Conservation (phyloP, 257 asterid genomes). For the Henckelia pumila region DNA sequence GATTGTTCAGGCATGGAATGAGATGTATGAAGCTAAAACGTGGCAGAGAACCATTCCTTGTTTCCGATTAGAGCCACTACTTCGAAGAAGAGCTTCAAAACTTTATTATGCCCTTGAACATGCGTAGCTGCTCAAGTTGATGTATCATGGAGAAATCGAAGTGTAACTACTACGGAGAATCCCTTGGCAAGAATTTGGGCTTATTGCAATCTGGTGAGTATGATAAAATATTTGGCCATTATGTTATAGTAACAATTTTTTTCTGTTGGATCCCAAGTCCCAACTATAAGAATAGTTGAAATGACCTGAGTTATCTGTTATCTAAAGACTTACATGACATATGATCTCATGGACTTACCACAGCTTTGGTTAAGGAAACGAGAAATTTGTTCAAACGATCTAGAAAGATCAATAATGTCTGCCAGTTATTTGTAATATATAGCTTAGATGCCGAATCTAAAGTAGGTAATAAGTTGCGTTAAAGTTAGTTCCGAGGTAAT, state of each 20-base stretch:
- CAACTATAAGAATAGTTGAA: slow-evolving; percentile 8
- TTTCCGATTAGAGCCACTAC: slow-evolving; percentile 73
- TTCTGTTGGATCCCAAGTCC: slow-evolving; percentile 1
- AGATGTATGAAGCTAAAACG: slow-evolving; percentile 81
- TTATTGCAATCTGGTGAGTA: slow-evolving; percentile 44
- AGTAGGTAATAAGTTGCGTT: neutral
- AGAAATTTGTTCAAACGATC: neutral
- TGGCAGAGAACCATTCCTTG: slow-evolving; percentile 60
- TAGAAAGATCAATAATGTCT: neutral
- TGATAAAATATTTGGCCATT: neutral
- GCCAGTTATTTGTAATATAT: neutral
- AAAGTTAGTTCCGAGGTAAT: neutral
- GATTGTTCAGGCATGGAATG: slow-evolving; percentile 89
- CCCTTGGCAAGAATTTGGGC: slow-evolving; percentile 25
- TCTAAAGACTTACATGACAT: neutral
- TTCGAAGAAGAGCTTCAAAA: slow-evolving; percentile 66
- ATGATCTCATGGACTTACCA: neutral
- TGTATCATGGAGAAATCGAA: slow-evolving; percentile 20
- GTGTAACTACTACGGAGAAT: slow-evolving; percentile 10
- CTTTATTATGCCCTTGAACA: slow-evolving; percentile 58
- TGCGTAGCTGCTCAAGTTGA: slow-evolving; percentile 39
- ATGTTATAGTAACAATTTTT: neutral
- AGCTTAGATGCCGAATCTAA: neutral
- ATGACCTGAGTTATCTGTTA: neutral
- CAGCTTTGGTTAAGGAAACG: neutral